These are phyloP conservation scores for Dillenia turbinata DNA, from an alignment of 164 flowering plant species.

Conservation along the genomic window DNA sequence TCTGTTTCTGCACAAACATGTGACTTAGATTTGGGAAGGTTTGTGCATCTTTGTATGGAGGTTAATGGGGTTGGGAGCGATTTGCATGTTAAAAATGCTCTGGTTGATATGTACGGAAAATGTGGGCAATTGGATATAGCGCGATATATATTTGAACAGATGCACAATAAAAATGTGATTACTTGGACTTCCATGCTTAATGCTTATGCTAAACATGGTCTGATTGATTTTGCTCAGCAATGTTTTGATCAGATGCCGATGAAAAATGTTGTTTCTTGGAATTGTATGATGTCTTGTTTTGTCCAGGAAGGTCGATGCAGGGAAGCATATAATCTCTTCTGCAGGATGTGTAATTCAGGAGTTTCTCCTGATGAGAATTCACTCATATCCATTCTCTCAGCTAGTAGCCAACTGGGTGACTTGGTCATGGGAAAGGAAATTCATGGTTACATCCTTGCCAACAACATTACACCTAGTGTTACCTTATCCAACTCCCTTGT, in stretches of 20 bases:
- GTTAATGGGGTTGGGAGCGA: slow-evolving; percentile 30
- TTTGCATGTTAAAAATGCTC: slow-evolving; percentile 35
- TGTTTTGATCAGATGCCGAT: slow-evolving; percentile 40
- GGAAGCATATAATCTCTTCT: slow-evolving; percentile 32
- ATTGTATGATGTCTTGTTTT: slow-evolving; percentile 40
- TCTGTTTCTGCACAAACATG: slow-evolving; percentile 35
- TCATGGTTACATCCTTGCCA: slow-evolving; percentile 19
- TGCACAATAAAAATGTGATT: slow-evolving; percentile 38
- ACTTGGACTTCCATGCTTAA: slow-evolving; percentile 53
- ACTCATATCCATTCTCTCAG: slow-evolving; percentile 33
- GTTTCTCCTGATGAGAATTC: slow-evolving; percentile 41
- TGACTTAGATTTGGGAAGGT: slow-evolving; percentile 28
- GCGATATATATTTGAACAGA: slow-evolving; percentile 24
- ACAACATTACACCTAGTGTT: slow-evolving; percentile 12
- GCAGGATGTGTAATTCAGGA: slow-evolving; percentile 25
- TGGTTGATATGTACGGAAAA: slow-evolving; percentile 50
- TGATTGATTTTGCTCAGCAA: slow-evolving; percentile 25
- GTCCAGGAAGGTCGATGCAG: slow-evolving; percentile 23
- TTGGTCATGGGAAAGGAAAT: slow-evolving; percentile 30
- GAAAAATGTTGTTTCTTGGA: slow-evolving; percentile 54
- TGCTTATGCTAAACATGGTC: slow-evolving; percentile 40
- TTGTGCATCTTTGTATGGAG: slow-evolving; percentile 36
- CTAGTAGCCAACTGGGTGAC: slow-evolving; percentile 46
- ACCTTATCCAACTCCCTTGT: slow-evolving; percentile 40
- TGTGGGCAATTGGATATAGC: slow-evolving; percentile 36